Evolutionary conservation across 257 asterid species (phyloP), one percentile per base, ranked within the genome.

Genomic region (Solanum corneliomulleri): DNA sequence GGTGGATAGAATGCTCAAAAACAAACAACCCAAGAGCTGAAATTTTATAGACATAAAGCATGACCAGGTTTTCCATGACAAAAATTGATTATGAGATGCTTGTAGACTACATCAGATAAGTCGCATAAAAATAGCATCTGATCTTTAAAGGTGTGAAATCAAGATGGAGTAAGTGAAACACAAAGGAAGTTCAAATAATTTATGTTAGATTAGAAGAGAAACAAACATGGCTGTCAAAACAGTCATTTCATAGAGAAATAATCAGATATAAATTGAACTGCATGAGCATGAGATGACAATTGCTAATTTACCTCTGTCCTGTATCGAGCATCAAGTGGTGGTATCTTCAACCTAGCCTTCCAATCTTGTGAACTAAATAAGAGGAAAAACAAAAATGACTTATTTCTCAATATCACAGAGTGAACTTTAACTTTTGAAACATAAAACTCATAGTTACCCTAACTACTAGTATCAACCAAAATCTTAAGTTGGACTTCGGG

Each of bases 361-460:
- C 98, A 95, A 90, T 93, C 98, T 92, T 94, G 97, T 23, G 96
- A 96, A 87, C 98, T 95, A 91, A 60, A 70, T 87, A 88, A 85
- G n/a, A 82, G 80, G 66, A 45, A 58, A 87, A 45, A 60, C 49
- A 83, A 86, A 21, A 16, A 80, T 69, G 76, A 70, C 13, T 70
- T 70, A 70, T 31, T 31, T 70, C 76, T 8, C 76, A 31, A 3
- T 7, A 37, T 70, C 76, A 70, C n/a, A 31, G 42, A 70, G 33
- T 70, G 42, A 70, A 37, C 16, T 20, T 66, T 29, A 31, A 31
- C 76, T 31, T 70, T 31, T 70, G 76, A 70, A 70, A 31, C 76
- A 70, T 31, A 70, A 70, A 31, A 70, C 42, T 70, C 76, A 69
- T 6, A 29, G 42, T 70, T 23, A 31, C 41, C 41, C 39, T 69